Percentiles rank a stretch among this genome's conserved stretches.
These are phyloP conservation scores for Paulownia fortunei DNA, from an alignment of 257 asterid genomes.

Conservation along the genomic window DNA sequence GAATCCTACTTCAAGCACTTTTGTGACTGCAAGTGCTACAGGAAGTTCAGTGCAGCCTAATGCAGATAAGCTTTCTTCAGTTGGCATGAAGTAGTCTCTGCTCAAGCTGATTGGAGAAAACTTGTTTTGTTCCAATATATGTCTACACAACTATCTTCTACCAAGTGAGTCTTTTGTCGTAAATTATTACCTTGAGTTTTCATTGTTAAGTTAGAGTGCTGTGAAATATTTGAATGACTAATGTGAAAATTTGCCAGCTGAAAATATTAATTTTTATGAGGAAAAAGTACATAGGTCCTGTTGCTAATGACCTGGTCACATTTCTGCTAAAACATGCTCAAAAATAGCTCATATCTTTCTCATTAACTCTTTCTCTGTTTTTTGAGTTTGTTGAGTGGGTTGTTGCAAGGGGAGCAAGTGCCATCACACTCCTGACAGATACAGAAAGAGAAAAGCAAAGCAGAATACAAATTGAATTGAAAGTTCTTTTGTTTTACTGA, in stretches of 20 bases:
- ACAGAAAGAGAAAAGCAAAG: not conserved
- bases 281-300: not conserved
- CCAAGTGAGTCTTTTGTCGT: slow-evolving; percentile 46
- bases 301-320: not conserved
- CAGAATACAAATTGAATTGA: too few species aligned
- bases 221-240: slow-evolving; percentile 10
- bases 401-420: not conserved
- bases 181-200: slow-evolving; percentile 9
- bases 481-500: not conserved
- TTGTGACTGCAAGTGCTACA: slow-evolving; percentile 49
- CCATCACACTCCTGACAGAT: not conserved
- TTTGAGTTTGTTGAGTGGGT: not conserved
- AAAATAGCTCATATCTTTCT: not conserved
- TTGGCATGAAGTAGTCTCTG: slow-evolving; percentile 60
- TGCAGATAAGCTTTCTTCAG: slow-evolving; percentile 61
- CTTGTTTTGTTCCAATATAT: slow-evolving; percentile 27
- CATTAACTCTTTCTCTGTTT: not conserved
- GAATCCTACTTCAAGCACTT: slow-evolving; percentile 56
- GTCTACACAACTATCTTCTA: slow-evolving; percentile 31
- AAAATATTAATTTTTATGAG: not conserved
- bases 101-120: slow-evolving; percentile 1
- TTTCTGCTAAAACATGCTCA: not conserved
- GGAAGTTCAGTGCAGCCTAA: slow-evolving; percentile 66
- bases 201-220: not conserved
- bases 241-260: not conserved